Base-by-base conservation (phyloP, 2,329 filamentous ascomycete species). In the Fonsecaea pedrosoi region DNA sequence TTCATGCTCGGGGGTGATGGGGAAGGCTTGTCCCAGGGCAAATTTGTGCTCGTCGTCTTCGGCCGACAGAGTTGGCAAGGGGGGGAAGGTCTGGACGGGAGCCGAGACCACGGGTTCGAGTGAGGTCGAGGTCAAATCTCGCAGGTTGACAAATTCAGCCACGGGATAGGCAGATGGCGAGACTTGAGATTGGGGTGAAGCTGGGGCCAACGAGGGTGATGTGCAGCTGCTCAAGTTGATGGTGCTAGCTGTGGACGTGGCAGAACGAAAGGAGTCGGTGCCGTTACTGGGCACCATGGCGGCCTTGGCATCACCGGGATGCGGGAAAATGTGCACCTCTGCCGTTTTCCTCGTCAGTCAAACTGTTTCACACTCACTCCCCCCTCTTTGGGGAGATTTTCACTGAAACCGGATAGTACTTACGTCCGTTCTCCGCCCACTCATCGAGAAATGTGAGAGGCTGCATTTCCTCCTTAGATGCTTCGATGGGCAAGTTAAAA, bases 81-180 rank as follows among this genome's bases (percentile, higher is more conserved):
- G 84, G 25, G 89, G 85, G 72, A 92, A 89, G 81, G 83, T 45
- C 54, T 74, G 72, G 58, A 70, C 73, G 75, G 82, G 77, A 55
- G 76, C 72, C 40, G 75, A 70, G 75, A 82, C 77, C 60, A 76
- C 72, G 30, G 75, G 71, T 62, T 79, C 78, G 62, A 82, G 85
- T 48, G 82, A 77, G 67, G 82, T 82, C 38, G 97, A 92, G 21
- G 91, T 96, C 70, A 97, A 82, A 76, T 96, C 92, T 75, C 94
- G 89, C 38, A 94, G 94, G 77, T 97, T 94, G 80, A 94, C 97
- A 78, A 95, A 96, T 80, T 92, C 90, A 72, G 92, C 85, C 78
- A 92, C 90, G 13, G 71, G 72, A 86, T 84, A 75, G 77, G 89
- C 82, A 64, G 91, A 88, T 74, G 86, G 84, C 73, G 74, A 70